Base-by-base conservation (phyloP, 2,329 filamentous ascomycete genomes). In the Aspergillus sp. region DNA sequence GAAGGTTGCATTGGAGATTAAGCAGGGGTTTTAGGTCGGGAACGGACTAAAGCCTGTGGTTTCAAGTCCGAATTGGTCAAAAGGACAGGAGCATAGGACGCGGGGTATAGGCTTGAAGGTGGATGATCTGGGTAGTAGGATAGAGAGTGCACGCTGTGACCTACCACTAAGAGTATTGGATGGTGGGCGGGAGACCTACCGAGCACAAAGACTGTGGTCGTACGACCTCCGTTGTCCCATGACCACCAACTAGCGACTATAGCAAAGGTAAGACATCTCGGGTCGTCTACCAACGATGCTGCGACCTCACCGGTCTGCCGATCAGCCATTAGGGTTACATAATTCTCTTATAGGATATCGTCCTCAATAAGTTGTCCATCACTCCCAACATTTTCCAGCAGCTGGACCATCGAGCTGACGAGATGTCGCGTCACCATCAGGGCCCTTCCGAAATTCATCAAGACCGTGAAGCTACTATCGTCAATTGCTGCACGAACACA, bases 401-500 rank as follows among this genome's bases (percentile, higher is more conserved):
- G 36, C 45, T 43, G 35, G 45, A 45, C 37, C 42, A 50, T 45
- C 35, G 50, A 50, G 32, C 45, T 43, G 35, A 50, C 42, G 37
- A 50, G 42, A 11, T 33, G 30, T 40, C 46, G 48, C 19, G 50
- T 53, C 42, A 53, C 46, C 26, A 33, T 40, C 28, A 50, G 46
- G 33, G 33, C 48, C 36, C 44, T 40, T 47, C 44, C 45, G 29
- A 52, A 42, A 45, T 45, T 36, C 47, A 52, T 52, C 39, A 52
- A 42, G 45, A 52, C 37, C 32, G 47, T 48, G 38, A 50, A 48
- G 42, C 39, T 51, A 41, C 40, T 43, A 34, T 53, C 48, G 44
- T 53, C 48, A 36, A 53, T 51, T 42, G 46, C 50, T 34, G 50
- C 50, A 36, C 48, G 50, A 41, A 53, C 44, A 43, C 50, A 53